Base-by-base conservation (phyloP, 169 alveolate genomes). In the Sarcocystis neurona region DNA sequence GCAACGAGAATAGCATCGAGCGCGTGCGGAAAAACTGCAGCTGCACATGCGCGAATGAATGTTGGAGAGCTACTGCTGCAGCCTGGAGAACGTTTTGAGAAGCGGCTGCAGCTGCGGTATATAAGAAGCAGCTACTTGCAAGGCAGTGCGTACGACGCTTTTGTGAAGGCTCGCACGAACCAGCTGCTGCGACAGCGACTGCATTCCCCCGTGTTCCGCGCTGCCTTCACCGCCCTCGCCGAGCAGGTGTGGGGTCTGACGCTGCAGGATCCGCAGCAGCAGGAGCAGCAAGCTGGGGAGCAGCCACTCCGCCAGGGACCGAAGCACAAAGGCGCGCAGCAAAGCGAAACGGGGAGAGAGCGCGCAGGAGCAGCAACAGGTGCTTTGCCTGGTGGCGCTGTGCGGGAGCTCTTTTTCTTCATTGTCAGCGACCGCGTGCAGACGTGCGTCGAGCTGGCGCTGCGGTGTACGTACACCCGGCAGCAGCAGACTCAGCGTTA, bases 381-480 rank as follows among this genome's bases (percentile, higher is more conserved):
- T 1, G 41, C 32, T 43, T 20, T 63, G n/a, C 75, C 75, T 6
- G 75, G 44, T 18, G 75, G 75, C 20, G 46, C 10, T 1, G 32
- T 63, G 46, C 27, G 46, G 8, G 46, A 63, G 43, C 75, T 63
- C n/a, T 63, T 63, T n/a, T 43, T 63, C 41, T 63, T 63, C 75
- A 63, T 63, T 43, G 75, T 63, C 75, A 63, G n/a, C 75, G 75
- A 63, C 75, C 75, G 75, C 43, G 46, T 63, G 6, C 75, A 63
- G 43, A 63, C 75, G 37, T 63, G 75, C 12, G 75, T 43, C 43
- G 75, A 63, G 75, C 75, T 63, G 5, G 75, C 75, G 75, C 75
- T 63, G n/a, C 27, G 75, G 75, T 63, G 75, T 63, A 63, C 32
- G 75, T 63, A 63, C 75, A 63, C 75, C 43, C 12, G 75, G 43